Evolutionary conservation across 495 filamentous ascomycete species (phyloP).

Genomic region (Aspergillus diversus): DNA sequence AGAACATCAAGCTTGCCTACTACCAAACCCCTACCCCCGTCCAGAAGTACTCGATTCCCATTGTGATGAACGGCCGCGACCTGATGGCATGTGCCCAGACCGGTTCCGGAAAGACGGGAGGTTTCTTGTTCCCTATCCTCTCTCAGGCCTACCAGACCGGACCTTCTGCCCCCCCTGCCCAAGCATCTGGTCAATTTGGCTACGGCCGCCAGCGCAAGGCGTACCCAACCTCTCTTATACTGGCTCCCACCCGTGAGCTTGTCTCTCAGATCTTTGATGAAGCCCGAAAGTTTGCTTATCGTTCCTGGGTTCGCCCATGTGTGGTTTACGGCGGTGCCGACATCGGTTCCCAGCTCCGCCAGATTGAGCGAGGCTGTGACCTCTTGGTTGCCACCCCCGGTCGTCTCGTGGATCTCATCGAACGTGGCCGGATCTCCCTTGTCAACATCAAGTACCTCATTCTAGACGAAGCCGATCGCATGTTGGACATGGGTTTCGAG

Average conservation of each 20-base stretch:
- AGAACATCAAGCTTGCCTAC: conserved; percentile 88
- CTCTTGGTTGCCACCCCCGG: conserved; percentile 96
- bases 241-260: conserved; percentile 95
- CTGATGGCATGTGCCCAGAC: conserved; percentile 99
- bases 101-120: conserved; percentile 98
- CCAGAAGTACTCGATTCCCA: conserved; percentile 97
- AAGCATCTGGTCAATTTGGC: conserved; percentile 61
- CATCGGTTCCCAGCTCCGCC: conserved; percentile 92
- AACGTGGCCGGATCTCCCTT: conserved; percentile 96
- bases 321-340: conserved; percentile 99
- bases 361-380: conserved; percentile 98
- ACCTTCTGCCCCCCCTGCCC: conserved; percentile 68
- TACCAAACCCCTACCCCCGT: conserved; percentile 96
- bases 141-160: conserved; percentile 93
- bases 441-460: conserved; percentile 99
- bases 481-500: conserved; percentile 99
- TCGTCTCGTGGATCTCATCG: conserved; percentile 95
- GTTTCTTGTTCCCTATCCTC: conserved; percentile 97
- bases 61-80: conserved; percentile 95
- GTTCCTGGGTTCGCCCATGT: conserved; percentile 97
- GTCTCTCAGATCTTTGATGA: conserved; percentile 99
- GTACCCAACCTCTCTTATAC: conserved; percentile 90
- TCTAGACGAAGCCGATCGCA: conserved; percentile 98
- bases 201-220: conserved; percentile 91
- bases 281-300: conserved; percentile 96